Conservation (phyloP, 2,329 filamentous ascomycete genomes). For the Furcasterigmium furcatum region DNA sequence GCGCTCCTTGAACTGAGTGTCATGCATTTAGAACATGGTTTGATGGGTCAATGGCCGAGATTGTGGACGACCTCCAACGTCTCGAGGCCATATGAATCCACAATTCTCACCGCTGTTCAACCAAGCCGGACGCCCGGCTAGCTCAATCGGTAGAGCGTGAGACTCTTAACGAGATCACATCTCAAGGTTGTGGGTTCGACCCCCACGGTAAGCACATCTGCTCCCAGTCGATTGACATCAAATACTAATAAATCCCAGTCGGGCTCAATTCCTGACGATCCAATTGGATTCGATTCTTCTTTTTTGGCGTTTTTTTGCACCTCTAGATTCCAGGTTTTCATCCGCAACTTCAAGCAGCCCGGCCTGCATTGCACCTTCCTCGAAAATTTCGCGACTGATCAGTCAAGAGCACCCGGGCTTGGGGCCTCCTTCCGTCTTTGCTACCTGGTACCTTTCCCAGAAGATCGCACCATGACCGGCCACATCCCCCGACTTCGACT, state of each 20-base stretch:
- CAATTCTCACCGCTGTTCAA: too few relatives aligned
- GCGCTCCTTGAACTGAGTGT: too few relatives aligned
- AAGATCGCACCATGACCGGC: neutral
- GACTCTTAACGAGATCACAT: constrained; percentile 48
- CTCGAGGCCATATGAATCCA: too few relatives aligned
- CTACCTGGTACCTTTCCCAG: neutral
- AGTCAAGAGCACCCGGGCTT: too few relatives aligned
- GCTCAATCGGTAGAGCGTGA: constrained; percentile 72
- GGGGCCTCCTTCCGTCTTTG: too few relatives aligned
- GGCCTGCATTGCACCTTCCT: too few relatives aligned
- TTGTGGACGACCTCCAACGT: too few relatives aligned
- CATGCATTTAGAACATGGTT: too few relatives aligned
- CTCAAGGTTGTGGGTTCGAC: constrained; percentile 1
- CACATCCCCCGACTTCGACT: neutral
- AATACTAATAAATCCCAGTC: neutral
- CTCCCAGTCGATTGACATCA: too few relatives aligned
- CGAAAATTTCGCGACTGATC: neutral
- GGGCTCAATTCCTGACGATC: neutral
- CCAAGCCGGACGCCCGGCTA: constrained; percentile 41
- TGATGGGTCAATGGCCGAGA: too few relatives aligned
- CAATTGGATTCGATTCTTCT: neutral
- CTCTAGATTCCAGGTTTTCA: neutral
- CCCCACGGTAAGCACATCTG: neutral
- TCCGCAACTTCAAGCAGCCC: too few relatives aligned
- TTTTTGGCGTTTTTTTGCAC: neutral